Base-by-base conservation (phyloP, 2,329 filamentous ascomycete genomes). In the Sporothrix humicola region DNA sequence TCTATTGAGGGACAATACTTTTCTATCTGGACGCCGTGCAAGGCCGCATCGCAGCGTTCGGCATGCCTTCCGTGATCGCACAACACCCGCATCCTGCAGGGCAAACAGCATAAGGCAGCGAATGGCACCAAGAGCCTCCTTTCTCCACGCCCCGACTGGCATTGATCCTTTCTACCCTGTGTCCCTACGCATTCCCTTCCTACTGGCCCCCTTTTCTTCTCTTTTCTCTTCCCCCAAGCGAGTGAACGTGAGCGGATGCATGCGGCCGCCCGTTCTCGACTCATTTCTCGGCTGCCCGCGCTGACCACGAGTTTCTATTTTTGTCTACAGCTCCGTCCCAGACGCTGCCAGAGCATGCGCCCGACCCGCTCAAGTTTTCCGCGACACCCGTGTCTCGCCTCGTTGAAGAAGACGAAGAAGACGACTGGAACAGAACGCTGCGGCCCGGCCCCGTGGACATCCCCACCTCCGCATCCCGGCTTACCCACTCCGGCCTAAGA, bases 331-430 rank as follows among this genome's bases (percentile, higher is more conserved):
- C 87, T 84, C 86, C 86, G 84, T 88, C 87, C 81, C 87, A 89
- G 84, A 84, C 86, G 83, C 82, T 86, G 84, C 85, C 86, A 81
- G 87, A 89, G 79, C 85, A 87, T 79, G 80, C 83, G 77, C 83
- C 85, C 79, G 86, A 88, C 78, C 82, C 84, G 77, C 79, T 84
- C 78, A 88, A 87, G 80, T 87, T 87, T 78, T 83, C 86, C 74
- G 81, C 85, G 72, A 84, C 86, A 77, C 80, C 85, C 77, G 82
- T 85, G 75, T 83, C 85, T 73, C 85, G 85, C 78, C 84, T 87
- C 74, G 86, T 87, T 79, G 84, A 87, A 80, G 85, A 87, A 78
- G 86, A 87, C 79, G 84, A 87, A 80, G 85, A 87, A 79, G 83
- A 85, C 77, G 81, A 82, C 73, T 87, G 87, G 86, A 84, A 88